phyloP scores from a whole-genome alignment of 768 basidiomycete genomes.

The Sarcomyxa edulis region DNA sequence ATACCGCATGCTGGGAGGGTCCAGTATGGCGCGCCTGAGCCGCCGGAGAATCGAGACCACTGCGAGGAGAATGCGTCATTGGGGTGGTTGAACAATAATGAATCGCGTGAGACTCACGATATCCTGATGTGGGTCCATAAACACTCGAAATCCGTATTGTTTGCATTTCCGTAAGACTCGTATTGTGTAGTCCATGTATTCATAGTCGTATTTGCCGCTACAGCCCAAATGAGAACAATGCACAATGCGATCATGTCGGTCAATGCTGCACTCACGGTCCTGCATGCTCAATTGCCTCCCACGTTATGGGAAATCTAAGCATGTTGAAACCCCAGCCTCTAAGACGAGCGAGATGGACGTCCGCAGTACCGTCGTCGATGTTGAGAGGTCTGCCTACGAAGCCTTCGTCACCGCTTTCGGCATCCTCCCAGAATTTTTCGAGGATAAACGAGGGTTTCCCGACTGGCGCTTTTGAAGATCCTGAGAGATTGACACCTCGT shows the following conservation, averaged over 20 bases:
- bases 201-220: slow-evolving; percentile 86
- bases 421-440: slow-evolving; percentile 79
- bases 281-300: slow-evolving; percentile 91
- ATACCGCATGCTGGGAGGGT: slow-evolving; percentile 88
- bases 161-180: slow-evolving; percentile 87
- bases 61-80: slow-evolving; percentile 26
- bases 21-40: slow-evolving; percentile 95
- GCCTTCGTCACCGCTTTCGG: slow-evolving; percentile 60
- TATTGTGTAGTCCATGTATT: slow-evolving; percentile 90
- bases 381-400: slow-evolving; percentile 79
- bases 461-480: slow-evolving; percentile 80
- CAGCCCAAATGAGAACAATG: slow-evolving; percentile 6
- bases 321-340: slow-evolving; percentile 93
- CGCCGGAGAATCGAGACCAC: slow-evolving; percentile 96
- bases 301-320: slow-evolving; percentile 80
- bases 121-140: slow-evolving; percentile 96
- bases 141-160: slow-evolving; percentile 86
- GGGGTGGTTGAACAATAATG: not conserved
- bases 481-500: slow-evolving; percentile 93
- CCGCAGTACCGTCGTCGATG: slow-evolving; percentile 79
- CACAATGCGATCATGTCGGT: not conserved
- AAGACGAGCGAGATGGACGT: slow-evolving; percentile 82
- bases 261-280: slow-evolving; percentile 74
- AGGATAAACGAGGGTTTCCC: slow-evolving; percentile 62
- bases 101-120: slow-evolving; percentile 47